Percentiles rank a stretch among this genome's conserved stretches.
These are phyloP conservation scores for Cucurbita ficifolia DNA, from an alignment of 306 rosid genomes.

Conservation along the genomic window DNA sequence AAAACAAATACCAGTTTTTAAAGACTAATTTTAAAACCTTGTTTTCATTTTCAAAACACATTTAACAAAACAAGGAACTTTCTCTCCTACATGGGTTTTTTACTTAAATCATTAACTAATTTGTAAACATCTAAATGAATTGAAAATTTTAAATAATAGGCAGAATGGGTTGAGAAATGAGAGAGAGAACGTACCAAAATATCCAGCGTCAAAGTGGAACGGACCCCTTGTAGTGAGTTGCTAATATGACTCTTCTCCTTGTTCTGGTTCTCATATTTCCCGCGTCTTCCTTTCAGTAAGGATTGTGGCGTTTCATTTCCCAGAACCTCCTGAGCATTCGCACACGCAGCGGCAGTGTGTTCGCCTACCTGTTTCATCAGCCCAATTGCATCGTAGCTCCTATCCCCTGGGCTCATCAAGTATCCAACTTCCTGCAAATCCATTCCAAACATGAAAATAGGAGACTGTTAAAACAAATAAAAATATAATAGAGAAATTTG, in stretches of 20 bases:
- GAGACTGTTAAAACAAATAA: not conserved
- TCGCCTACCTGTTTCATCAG: slow-evolving; percentile 76
- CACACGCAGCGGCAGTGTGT: slow-evolving; percentile 81
- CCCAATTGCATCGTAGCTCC: slow-evolving; percentile 82
- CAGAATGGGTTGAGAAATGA: not conserved
- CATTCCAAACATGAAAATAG: not conserved
- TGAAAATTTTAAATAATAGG: too few relatives aligned
- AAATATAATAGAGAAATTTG: not conserved
- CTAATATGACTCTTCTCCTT: slow-evolving; percentile 16
- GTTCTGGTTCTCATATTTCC: slow-evolving; percentile 16
- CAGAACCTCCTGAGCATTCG: slow-evolving; percentile 60
- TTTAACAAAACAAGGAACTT: too few relatives aligned
- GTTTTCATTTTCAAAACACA: too few relatives aligned
- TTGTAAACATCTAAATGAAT: too few relatives aligned
- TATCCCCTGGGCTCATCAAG: slow-evolving; percentile 71
- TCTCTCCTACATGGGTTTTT: too few relatives aligned
- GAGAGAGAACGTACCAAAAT: slow-evolving; percentile 31
- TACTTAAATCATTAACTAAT: too few relatives aligned
- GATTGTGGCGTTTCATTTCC: slow-evolving; percentile 60
- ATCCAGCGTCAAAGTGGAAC: slow-evolving; percentile 36
- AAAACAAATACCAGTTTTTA: too few relatives aligned
- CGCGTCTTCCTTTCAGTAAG: slow-evolving; percentile 14
- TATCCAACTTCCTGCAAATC: slow-evolving; percentile 66
- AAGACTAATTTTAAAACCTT: too few relatives aligned
- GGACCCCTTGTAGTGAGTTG: slow-evolving; percentile 13